Evolutionary conservation across 2,329 filamentous ascomycete species (phyloP), one percentile per base, ranked within the genome.

Genomic region (Zelopaecilomyces penicillatus): DNA sequence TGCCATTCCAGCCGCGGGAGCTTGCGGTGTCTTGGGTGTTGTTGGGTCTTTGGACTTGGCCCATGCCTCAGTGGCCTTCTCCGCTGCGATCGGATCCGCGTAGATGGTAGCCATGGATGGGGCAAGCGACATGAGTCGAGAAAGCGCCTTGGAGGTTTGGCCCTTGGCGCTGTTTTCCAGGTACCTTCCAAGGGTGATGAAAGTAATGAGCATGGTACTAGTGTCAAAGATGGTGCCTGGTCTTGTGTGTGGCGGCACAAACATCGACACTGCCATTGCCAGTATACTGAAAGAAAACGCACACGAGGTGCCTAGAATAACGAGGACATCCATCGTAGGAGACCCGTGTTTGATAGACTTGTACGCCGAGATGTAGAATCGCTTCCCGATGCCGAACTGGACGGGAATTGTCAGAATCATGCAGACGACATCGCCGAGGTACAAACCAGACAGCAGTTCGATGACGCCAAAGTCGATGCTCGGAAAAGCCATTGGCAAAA

Each of bases 71-170:
- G 87, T 87, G 28, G 85, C 81, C 65, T 96, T 97, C 52, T 93
- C 87, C 4, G 87, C 90, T 12, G 91, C 91, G 53, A 96, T 94
- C 0, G 93, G 87, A 61, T 98, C 91, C 5, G 83, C 82, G 58
- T 97, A 98, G 52, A 98, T 97, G 4, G 89, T 94, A 2, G 93
- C 89, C 86, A 95, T 97, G 1, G 90, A 95, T 1, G 93, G 93
- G 28, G 93, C 87, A 39, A 98, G 73, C 11, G 88, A 96, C 93
- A 98, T 98, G 31, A 98, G 78, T 27, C 83, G 79, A 6, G 91
- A 97, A 3, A 98, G 76, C 1, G 93, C 93, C 60, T 87, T 93
- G 5, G 90, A 96, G 0, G 93, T 98, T 66, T 97, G 87, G 0
- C 93, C 93, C 68, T 97, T 98, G 42, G 93, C 93, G 12, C 83